These are phyloP conservation scores for Straminergon stramineum DNA, from an alignment of 225 moss, liverwort and hornwort genomes.

Conservation along the genomic window DNA sequence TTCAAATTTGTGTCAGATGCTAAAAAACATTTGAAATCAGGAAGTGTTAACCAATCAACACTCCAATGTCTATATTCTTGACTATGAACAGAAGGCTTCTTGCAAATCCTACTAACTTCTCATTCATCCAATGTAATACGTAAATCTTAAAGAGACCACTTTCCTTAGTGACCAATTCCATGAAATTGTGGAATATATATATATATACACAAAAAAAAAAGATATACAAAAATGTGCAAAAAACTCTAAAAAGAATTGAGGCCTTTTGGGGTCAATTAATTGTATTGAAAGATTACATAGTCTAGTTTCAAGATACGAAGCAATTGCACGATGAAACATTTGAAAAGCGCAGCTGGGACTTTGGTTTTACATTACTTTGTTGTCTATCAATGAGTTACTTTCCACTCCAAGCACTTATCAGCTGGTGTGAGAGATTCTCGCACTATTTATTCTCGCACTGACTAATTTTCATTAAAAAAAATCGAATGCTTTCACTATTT, in stretches of 20 bases:
- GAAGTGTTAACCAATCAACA: not conserved
- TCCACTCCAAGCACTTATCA: not conserved
- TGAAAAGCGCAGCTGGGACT: not conserved
- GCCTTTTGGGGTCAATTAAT: not conserved
- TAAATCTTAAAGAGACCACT: not conserved
- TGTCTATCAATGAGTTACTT: not conserved
- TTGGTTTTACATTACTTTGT: not conserved
- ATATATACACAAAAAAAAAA: not conserved
- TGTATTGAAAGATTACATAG: not conserved
- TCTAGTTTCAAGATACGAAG: not conserved
- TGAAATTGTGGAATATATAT: not conserved
- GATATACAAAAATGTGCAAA: not conserved
- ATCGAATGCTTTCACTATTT: too few species aligned
- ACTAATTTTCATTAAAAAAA: too few species aligned
- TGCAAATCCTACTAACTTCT: not conserved
- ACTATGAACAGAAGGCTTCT: not conserved
- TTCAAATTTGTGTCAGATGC: not conserved
- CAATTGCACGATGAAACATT: not conserved
- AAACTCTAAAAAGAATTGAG: not conserved
- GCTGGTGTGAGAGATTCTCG: too few species aligned
- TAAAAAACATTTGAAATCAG: not conserved
- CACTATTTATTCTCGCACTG: too few species aligned
- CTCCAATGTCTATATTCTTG: not conserved
- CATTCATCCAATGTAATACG: not conserved
- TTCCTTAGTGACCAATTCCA: not conserved